phyloP scores from a whole-genome alignment of 148 eudicot genomes.

The Suaeda aralocaspica region DNA sequence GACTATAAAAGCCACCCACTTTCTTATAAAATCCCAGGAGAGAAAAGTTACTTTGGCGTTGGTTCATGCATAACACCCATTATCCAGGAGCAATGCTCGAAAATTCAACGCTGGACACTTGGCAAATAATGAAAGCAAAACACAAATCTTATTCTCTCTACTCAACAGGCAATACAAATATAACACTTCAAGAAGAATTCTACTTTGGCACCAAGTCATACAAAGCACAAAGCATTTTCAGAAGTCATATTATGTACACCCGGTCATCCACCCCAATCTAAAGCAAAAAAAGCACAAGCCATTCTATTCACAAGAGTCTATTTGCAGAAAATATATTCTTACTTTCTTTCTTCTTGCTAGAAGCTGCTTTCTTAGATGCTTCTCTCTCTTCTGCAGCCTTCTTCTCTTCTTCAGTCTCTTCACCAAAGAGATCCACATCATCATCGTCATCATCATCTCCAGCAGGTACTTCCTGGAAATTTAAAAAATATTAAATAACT shows the following conservation, averaged over 20 bases:
- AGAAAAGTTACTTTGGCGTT: constrained; percentile 4
- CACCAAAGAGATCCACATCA: constrained; percentile 96
- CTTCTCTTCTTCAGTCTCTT: constrained; percentile 98
- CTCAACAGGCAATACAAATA: too few species aligned
- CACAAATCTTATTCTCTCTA: too few species aligned
- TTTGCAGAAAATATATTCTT: constrained; percentile 11
- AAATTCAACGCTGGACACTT: constrained; percentile 4
- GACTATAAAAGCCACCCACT: background rate
- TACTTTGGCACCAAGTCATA: too few species aligned
- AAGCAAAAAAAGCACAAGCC: background rate
- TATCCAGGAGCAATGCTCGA: constrained; percentile 9
- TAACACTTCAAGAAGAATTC: too few species aligned
- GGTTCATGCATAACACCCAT: constrained; percentile 14
- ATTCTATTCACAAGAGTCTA: background rate
- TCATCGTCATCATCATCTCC: constrained; percentile 88
- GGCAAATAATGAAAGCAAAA: background rate
- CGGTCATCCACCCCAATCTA: background rate
- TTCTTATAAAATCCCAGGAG: background rate
- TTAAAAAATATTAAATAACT: background rate
- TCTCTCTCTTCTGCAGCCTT: constrained; percentile 89
- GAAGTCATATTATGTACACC: background rate
- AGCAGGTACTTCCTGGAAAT: constrained; percentile 45
- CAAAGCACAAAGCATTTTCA: too few species aligned
- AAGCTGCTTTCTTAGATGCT: constrained; percentile 62
- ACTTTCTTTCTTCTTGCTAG: constrained; percentile 93